Base-by-base conservation (phyloP, 345 rosid genomes). In the Euphorbia tirucalli region DNA sequence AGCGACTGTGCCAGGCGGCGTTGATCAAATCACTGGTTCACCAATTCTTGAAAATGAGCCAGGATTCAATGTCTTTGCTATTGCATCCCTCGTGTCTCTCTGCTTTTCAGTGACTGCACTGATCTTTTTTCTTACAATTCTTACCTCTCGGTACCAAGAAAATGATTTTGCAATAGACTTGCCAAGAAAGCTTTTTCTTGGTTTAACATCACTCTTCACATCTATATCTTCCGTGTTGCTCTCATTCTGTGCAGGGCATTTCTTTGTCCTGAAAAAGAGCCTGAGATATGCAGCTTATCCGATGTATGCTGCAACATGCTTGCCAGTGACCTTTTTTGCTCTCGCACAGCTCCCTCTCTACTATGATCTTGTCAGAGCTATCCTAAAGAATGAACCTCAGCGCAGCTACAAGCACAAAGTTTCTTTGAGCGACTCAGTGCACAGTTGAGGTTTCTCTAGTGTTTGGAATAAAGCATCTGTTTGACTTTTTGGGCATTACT, bases 181-280 rank as follows among this genome's bases (percentile, higher is more conserved):
- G 44, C 86, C 85, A 0, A 44, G 77, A 50, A 81, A 79, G 71
- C 83, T 85, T 15, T 69, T 83, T 68, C 18, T 78, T 0, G 86
- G 86, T 1, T 56, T 85, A 46, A 78, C 86, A 10, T 76, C 84
- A 11, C 74, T 83, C 27, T 81, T 83, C 48, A 68, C 78, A 24
- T 83, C 86, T 44, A 83, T 85, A 46, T 85, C 82, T 18, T 56
- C 85, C 4, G 76, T 81, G 66, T 32, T 83, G 55, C 21, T 65
- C 55, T 82, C 86, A 22, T 87, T 87, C 65, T 83, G 88, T 37
- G 77, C 88, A 1, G 88, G 88, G 0, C 87, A 87, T 61, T 84
- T 81, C 72, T 81, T 81, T 50, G 69, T 79, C 46, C 79, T 84
- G 6, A 80, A 46, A 32, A 85, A 83, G 1, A 60, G 80, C 69